Evolutionary conservation across 2,329 filamentous ascomycete species (phyloP).

Genomic region (Microcyclospora pomicola): DNA sequence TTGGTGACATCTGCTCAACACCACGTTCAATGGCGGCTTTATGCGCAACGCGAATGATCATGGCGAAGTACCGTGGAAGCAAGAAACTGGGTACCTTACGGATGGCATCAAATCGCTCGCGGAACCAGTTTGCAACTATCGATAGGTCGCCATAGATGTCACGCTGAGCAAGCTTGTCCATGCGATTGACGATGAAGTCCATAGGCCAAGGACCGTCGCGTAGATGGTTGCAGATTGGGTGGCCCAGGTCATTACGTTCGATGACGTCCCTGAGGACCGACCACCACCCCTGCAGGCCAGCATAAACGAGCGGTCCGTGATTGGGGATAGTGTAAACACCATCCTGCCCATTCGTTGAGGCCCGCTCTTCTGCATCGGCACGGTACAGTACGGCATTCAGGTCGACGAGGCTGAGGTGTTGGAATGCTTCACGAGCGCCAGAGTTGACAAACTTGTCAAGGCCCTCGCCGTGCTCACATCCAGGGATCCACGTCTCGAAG

Average conservation of each 20-base stretch:
- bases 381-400: conserved; percentile 87
- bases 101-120: conserved; percentile 73
- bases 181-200: conserved; percentile 68
- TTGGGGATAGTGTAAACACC: conserved; percentile 83
- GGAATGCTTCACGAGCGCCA: conserved; percentile 66
- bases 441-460: conserved; percentile 78
- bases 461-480: conserved; percentile 67
- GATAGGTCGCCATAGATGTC: conserved; percentile 47
- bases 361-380: conserved; percentile 77
- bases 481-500: conserved; percentile 91
- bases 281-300: conserved; percentile 98
- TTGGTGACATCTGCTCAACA: conserved; percentile 63
- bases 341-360: conserved; percentile 63
- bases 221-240: conserved; percentile 85
- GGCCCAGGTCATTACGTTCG: conserved; percentile 76
- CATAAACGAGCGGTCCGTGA: conserved; percentile 76
- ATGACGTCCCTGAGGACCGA: conserved; percentile 77
- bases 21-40: conserved; percentile 66
- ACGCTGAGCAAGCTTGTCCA: conserved; percentile 53
- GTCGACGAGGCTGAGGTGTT: conserved; percentile 59
- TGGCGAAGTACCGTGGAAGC: conserved; percentile 81
- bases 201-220: conserved; percentile 84
- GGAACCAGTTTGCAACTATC: conserved; percentile 62
- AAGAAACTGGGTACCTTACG: conserved; percentile 77
- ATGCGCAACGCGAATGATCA: conserved; percentile 79